These are phyloP conservation scores for Globisporangium spinosum DNA, from an alignment of 352 stramenopile genomes.

Conservation along the genomic window DNA sequence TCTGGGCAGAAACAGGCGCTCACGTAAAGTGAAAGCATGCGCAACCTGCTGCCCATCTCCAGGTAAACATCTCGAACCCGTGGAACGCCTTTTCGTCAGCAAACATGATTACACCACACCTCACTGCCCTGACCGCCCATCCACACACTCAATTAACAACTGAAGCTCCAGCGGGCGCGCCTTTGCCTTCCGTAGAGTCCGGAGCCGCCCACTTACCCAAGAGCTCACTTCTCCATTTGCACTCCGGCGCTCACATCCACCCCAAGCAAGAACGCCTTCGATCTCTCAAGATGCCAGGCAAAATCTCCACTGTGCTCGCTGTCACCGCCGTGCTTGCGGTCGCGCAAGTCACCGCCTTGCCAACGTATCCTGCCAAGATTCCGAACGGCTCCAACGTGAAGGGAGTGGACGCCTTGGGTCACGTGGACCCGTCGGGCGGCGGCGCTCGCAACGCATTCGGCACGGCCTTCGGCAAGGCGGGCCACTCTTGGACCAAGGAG, in stretches of 20 bases:
- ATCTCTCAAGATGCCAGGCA: constrained; percentile 1
- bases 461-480: background rate
- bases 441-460: constrained; percentile 26
- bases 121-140: background rate
- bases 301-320: background rate
- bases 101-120: background rate
- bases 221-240: background rate
- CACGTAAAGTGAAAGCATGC: background rate
- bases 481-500: constrained; percentile 24
- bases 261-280: background rate
- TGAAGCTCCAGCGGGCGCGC: background rate
- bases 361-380: constrained; percentile 15
- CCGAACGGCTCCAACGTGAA: constrained; percentile 23
- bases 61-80: background rate
- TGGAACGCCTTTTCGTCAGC: background rate
- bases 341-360: background rate
- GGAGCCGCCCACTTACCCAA: background rate
- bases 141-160: background rate
- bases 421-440: constrained; percentile 19
- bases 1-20: background rate
- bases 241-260: background rate
- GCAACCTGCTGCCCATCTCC: background rate
- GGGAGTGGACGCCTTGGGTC: constrained; percentile 22
- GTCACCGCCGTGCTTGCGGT: background rate
- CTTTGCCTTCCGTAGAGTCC: background rate